phyloP scores from a whole-genome alignment of 2,329 filamentous ascomycete genomes.

The Cytospora chrysosperma region DNA sequence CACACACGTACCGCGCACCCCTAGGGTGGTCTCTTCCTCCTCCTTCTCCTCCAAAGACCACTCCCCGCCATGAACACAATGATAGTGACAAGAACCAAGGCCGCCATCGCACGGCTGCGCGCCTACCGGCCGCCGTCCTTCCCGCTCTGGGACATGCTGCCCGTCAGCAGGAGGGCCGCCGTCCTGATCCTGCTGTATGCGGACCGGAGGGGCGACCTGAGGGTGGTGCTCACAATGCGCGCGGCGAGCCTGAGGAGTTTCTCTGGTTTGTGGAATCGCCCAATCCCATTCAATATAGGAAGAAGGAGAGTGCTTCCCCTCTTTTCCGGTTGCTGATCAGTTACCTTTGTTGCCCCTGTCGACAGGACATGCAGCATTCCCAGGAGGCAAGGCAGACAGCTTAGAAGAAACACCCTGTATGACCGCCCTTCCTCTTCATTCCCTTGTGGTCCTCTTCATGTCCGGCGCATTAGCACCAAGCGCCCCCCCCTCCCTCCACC shows the following conservation, averaged over 20 bases:
- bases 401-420: conserved; percentile 60
- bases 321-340: not conserved
- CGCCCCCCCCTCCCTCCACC: too few relatives aligned
- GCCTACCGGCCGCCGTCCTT: conserved; percentile 61
- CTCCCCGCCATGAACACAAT: conserved; percentile 23
- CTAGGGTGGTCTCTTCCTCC: too few relatives aligned
- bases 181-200: conserved; percentile 88
- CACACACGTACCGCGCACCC: conserved; percentile 21
- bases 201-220: conserved; percentile 75
- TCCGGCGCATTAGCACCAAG: conserved; percentile 52
- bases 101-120: conserved; percentile 59
- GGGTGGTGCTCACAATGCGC: conserved; percentile 68
- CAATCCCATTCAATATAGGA: not conserved
- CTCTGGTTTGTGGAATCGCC: conserved; percentile 51
- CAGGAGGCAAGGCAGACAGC: conserved; percentile 70
- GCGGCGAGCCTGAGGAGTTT: conserved; percentile 63
- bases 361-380: conserved; percentile 74
- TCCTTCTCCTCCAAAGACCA: not conserved
- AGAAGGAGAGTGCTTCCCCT: not conserved
- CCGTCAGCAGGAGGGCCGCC: conserved; percentile 70
- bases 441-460: not conserved
- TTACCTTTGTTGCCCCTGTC: not conserved
- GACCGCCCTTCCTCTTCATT: conserved; percentile 26
- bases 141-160: conserved; percentile 60
- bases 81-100: conserved; percentile 42